Conservation (phyloP, 768 basidiomycete species). For the Crepidotus variabilis region DNA sequence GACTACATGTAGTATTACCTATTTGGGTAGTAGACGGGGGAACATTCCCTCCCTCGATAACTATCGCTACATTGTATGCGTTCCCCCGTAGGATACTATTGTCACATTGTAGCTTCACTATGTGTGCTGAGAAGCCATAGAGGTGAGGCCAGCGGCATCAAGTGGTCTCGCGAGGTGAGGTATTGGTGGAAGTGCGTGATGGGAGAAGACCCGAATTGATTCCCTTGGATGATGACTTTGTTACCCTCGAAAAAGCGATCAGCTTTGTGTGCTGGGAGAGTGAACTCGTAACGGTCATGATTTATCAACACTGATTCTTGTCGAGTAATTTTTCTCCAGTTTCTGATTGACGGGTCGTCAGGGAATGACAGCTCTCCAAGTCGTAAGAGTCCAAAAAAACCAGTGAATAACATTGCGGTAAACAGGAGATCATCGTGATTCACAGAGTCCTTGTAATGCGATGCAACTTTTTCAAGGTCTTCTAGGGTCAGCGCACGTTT, state of each 20-base stretch:
- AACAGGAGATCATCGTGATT: conserved; percentile 1
- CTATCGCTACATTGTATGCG: too few species aligned
- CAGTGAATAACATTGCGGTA: background rate
- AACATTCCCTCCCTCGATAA: too few species aligned
- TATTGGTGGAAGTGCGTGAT: background rate
- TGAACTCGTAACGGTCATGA: background rate
- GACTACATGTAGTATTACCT: too few species aligned
- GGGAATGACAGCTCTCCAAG: background rate
- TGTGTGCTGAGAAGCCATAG: too few species aligned
- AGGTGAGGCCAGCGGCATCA: background rate
- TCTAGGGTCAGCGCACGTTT: background rate
- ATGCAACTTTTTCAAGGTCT: background rate
- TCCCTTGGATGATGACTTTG: conserved; percentile 4
- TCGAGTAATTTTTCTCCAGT: background rate
- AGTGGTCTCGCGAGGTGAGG: background rate
- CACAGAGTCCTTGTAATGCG: background rate
- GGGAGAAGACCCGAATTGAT: background rate
- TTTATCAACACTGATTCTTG: background rate
- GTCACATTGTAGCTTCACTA: too few species aligned
- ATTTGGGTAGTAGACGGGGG: too few species aligned
- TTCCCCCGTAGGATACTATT: too few species aligned
- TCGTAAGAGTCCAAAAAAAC: conserved; percentile 1
- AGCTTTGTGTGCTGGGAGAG: conserved; percentile 18
- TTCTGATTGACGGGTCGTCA: background rate
- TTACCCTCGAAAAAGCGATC: conserved; percentile 19